phyloP scores from a whole-genome alignment of 306 rosid genomes.

The Quercus variabilis region DNA sequence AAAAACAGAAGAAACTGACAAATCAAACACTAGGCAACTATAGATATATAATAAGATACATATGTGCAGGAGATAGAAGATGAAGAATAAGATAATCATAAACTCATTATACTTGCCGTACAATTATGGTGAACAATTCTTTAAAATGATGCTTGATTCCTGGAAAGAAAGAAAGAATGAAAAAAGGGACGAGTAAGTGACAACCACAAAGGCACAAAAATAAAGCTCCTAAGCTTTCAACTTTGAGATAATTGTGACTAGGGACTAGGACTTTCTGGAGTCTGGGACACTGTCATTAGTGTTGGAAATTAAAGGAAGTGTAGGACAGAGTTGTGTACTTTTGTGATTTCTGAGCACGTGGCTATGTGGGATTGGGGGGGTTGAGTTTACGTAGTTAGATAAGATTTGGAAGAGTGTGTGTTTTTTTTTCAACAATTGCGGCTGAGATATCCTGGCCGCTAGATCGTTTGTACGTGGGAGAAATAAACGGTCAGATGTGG shows the following conservation, averaged over 20 bases:
- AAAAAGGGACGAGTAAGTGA: slow-evolving; percentile 14
- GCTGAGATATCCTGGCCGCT: slow-evolving; percentile 19
- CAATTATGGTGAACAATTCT: slow-evolving; percentile 16
- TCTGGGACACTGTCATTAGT: neutral
- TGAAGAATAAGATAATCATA: neutral
- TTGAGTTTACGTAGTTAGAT: neutral
- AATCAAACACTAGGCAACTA: too few relatives aligned
- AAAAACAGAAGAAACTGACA: neutral
- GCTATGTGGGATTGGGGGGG: neutral
- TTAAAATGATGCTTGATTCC: slow-evolving; percentile 13
- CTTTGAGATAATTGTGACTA: neutral
- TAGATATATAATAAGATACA: neutral
- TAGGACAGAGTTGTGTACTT: neutral
- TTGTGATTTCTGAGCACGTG: neutral
- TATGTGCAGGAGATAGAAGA: neutral
- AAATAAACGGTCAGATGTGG: neutral
- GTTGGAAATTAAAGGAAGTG: too few relatives aligned
- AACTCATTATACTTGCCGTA: slow-evolving; percentile 27
- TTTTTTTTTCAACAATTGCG: slow-evolving; percentile 31
- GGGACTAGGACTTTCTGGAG: neutral
- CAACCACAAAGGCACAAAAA: slow-evolving; percentile 11
- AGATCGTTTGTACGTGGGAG: neutral
- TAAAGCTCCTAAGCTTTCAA: slow-evolving; percentile 1
- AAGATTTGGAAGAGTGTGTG: neutral
- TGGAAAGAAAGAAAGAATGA: neutral